Conservation (phyloP, 176 grass and related monocot genomes). For the Poa annua region DNA sequence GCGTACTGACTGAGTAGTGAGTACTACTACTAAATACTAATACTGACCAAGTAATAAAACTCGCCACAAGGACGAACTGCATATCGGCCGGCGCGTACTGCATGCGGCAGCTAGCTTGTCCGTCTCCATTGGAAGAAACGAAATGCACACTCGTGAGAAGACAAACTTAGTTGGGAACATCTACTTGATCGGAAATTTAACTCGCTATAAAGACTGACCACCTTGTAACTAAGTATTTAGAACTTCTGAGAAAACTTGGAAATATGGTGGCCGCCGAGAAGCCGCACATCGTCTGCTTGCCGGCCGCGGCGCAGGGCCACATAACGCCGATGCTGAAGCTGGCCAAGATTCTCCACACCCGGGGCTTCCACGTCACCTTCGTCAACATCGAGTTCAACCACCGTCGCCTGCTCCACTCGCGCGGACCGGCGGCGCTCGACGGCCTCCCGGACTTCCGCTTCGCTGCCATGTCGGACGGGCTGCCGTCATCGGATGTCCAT, state of each 20-base stretch:
- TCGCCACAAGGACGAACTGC: not conserved
- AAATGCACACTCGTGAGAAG: not conserved
- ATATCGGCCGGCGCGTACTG: not conserved
- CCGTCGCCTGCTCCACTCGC: slow-evolving; percentile 39
- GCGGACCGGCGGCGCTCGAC: slow-evolving; percentile 40
- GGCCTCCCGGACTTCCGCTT: slow-evolving; percentile 55
- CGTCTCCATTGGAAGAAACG: not conserved
- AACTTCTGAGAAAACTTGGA: not conserved
- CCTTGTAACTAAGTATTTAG: not conserved
- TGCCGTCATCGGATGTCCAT: slow-evolving; percentile 52
- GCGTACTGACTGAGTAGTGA: not conserved
- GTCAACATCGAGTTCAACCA: slow-evolving; percentile 64
- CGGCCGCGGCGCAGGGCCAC: slow-evolving; percentile 60
- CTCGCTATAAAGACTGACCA: not conserved
- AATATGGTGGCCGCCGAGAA: not conserved
- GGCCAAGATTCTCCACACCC: slow-evolving; percentile 61
- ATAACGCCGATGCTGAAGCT: slow-evolving; percentile 66
- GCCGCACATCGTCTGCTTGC: slow-evolving; percentile 34
- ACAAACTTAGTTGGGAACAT: not conserved
- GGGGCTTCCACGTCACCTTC: slow-evolving; percentile 72
- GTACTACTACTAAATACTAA: no score
- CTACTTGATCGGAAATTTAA: not conserved
- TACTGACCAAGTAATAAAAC: no score
- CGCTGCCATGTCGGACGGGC: slow-evolving; percentile 55
- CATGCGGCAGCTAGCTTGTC: not conserved